Evolutionary conservation across 2,329 filamentous ascomycete species (phyloP), one percentile per base, ranked within the genome.

Genomic region (Cadophora sp.): DNA sequence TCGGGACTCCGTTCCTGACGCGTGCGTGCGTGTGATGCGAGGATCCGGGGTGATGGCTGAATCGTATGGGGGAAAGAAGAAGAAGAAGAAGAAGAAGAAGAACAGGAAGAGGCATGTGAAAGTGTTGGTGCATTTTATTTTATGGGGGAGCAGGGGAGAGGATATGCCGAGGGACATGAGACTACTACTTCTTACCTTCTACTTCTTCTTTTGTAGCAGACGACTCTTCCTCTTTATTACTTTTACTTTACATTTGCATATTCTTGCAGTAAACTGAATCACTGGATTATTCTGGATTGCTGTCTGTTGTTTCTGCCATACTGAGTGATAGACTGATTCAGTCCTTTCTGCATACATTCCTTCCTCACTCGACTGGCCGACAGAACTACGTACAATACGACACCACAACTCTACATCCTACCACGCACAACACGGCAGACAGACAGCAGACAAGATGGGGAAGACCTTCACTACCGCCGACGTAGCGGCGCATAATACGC

Each of bases 401-500:
- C 34, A 59, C 31, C 34, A 24, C 29, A 8, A 16, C 55, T 31
- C n/a, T 9, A 22, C 19, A 5, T 19, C 19, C 7, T 8, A 40
- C 29, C n/a, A 37, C 53, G 22, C 34, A 37, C 7, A 37, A 12
- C 53, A 58, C 26, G 3, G 12, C 24, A 53, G 24, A 37, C 29
- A 40, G 5, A 43, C 29, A 19, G 19, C 16, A 58, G 19, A 63
- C 58, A 75, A 50, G 16, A 99, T 99, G 96, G 92, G 94, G 62
- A 92, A 96, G 83, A 91, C 88, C 34, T 97, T 97, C 80, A 91
- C 90, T 65, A 86, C 89, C 73, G 87, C 87, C 83, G 94, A 97
- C 79, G 95, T 99, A 71, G 90, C 94, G 79, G 89, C 92, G 82
- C 94, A 98, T 82, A 97, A 93, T 86, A 97, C 95, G 83, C 81